Evolutionary conservation across 2,329 filamentous ascomycete species (phyloP).

Genomic region (Calonectria honghensis): DNA sequence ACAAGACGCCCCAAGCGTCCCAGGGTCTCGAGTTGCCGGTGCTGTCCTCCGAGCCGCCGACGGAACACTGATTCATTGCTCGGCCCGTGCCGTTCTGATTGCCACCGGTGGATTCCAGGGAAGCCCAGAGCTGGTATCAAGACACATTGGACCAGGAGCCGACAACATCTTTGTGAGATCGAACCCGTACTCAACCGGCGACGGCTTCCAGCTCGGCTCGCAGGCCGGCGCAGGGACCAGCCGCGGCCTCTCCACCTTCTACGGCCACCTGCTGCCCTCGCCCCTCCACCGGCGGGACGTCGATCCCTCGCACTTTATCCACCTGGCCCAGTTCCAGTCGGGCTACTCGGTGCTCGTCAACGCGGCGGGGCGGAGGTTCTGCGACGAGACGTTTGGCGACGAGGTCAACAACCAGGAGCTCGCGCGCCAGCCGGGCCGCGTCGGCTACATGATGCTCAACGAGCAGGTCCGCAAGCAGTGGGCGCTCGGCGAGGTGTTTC

Average conservation of each 20-base stretch:
- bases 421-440: slow-evolving; percentile 35
- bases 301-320: slow-evolving; percentile 42
- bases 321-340: slow-evolving; percentile 43
- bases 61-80: slow-evolving; percentile 31
- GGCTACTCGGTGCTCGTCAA: slow-evolving; percentile 42
- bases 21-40: slow-evolving; percentile 34
- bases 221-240: slow-evolving; percentile 40
- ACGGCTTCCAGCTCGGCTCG: slow-evolving; percentile 39
- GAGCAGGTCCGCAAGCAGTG: slow-evolving; percentile 37
- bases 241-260: slow-evolving; percentile 41
- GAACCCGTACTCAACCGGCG: slow-evolving; percentile 42
- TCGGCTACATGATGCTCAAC: slow-evolving; percentile 44
- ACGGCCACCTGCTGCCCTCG: slow-evolving; percentile 41
- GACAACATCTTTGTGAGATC: slow-evolving; percentile 43
- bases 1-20: slow-evolving; percentile 5
- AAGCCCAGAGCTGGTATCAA: slow-evolving; percentile 36
- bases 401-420: slow-evolving; percentile 46
- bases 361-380: slow-evolving; percentile 36
- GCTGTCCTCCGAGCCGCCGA: slow-evolving; percentile 31
- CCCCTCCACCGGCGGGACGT: slow-evolving; percentile 37
- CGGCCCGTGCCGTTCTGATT: slow-evolving; percentile 39
- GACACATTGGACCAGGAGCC: slow-evolving; percentile 36
- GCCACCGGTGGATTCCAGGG: slow-evolving; percentile 45
- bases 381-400: slow-evolving; percentile 43
- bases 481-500: slow-evolving; percentile 42